Conservation (phyloP, 768 basidiomycete genomes). For the Neoboletus brunneissimus region DNA sequence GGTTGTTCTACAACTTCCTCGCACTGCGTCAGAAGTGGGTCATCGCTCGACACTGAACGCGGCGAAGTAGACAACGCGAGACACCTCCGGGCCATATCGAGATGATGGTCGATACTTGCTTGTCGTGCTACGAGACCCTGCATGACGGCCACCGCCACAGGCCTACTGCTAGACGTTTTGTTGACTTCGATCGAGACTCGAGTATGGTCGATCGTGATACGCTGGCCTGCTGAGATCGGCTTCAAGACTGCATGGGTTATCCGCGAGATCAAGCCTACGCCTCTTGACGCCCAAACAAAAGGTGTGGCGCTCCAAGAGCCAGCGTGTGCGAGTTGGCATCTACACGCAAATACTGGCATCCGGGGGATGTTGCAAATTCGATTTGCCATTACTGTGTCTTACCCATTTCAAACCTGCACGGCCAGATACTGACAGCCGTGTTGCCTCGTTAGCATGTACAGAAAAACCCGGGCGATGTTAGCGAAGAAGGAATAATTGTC, state of each 20-base stretch:
- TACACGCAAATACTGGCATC: too few relatives aligned
- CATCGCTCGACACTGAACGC: background rate
- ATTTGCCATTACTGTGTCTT: too few relatives aligned
- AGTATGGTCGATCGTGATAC: background rate
- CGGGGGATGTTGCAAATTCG: too few relatives aligned
- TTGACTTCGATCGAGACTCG: background rate
- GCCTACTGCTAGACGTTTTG: background rate
- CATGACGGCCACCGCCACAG: background rate
- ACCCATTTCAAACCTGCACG: too few relatives aligned
- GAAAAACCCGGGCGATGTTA: too few relatives aligned
- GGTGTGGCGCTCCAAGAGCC: background rate
- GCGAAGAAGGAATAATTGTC: too few relatives aligned
- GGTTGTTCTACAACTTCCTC: constrained; percentile 5
- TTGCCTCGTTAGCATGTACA: too few relatives aligned
- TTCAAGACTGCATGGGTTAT: background rate
- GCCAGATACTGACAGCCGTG: too few relatives aligned
- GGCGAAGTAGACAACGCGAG: constrained; percentile 9
- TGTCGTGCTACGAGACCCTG: constrained; percentile 13
- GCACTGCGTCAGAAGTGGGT: background rate
- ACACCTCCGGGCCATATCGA: constrained; percentile 16
- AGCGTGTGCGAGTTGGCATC: too few relatives aligned
- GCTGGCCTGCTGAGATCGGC: background rate
- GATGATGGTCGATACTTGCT: constrained; percentile 20
- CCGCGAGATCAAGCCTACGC: background rate
- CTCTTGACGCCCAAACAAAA: background rate